Conservation (phyloP, 1,284 basidiomycete species). For the Porphyrellus sp. region DNA sequence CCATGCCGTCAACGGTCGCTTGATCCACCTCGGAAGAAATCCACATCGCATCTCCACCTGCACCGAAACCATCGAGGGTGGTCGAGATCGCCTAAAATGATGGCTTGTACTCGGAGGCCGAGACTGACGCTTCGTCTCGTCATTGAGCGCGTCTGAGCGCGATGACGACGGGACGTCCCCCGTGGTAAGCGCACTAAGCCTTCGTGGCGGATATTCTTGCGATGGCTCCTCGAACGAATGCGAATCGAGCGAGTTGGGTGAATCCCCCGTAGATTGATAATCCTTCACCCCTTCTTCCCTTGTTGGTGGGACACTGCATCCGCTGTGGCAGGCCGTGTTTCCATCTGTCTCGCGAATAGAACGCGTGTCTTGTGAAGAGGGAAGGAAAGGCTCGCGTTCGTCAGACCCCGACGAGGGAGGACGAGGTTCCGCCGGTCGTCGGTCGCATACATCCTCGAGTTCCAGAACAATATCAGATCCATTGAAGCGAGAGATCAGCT, state of each 20-base stretch:
- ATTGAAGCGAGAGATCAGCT: conserved; percentile 83
- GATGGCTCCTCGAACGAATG: conserved; percentile 38
- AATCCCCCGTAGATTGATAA: conserved; percentile 42
- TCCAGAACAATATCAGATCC: conserved; percentile 65
- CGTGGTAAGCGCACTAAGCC: conserved; percentile 9
- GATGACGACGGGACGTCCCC: conserved; percentile 13
- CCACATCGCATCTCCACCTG: conserved; percentile 41
- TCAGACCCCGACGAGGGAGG: conserved; percentile 17
- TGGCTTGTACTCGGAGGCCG: conserved; percentile 3
- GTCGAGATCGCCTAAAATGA: conserved; percentile 14
- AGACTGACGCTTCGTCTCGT: conserved; percentile 18
- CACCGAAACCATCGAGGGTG: conserved; percentile 32
- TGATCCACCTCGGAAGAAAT: conserved; percentile 46
- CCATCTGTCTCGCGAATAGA: conserved; percentile 5
- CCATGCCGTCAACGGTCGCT: conserved; percentile 62
- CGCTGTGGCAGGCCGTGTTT: conserved; percentile 13
- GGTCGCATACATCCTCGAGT: conserved; percentile 70
- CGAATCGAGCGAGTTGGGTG: conserved; percentile 38
- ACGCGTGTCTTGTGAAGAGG: conserved; percentile 19
- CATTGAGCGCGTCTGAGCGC: not conserved
- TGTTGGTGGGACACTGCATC: conserved; percentile 2
- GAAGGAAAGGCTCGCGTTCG: conserved; percentile 33
- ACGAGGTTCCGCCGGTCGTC: conserved; percentile 22
- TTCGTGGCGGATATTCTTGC: conserved; percentile 29
- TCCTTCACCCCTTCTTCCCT: conserved; percentile 30